Percentiles rank a stretch among this genome's conserved stretches.
Evolutionary conservation across 768 basidiomycete species (phyloP).

Genomic region (Galerina marginata): DNA sequence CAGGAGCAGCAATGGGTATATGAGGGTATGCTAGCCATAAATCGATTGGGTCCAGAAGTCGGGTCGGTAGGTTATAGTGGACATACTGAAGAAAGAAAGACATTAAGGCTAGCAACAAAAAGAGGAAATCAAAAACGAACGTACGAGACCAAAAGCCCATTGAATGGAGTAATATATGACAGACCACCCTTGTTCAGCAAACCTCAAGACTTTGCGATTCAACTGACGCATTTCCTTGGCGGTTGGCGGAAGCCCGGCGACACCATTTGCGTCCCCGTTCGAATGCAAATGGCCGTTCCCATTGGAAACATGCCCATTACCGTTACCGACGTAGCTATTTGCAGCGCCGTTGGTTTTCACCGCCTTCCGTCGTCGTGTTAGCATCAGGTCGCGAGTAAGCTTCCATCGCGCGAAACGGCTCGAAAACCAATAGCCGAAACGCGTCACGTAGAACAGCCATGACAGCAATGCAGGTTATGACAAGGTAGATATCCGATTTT

Average conservation of each 20-base stretch:
- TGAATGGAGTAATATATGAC: conserved; percentile 79
- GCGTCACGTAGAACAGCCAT: conserved; percentile 90
- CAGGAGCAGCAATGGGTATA: conserved; percentile 71
- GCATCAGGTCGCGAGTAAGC: conserved; percentile 58
- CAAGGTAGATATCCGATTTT: conserved; percentile 76
- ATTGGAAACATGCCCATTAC: conserved; percentile 32
- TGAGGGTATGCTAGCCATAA: conserved; percentile 89
- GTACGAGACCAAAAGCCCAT: conserved; percentile 81
- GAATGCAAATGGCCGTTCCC: conserved; percentile 18
- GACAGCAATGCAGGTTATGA: conserved; percentile 80
- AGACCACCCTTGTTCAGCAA: conserved; percentile 96
- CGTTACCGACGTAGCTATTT: conserved; percentile 32
- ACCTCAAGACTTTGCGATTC: conserved; percentile 78
- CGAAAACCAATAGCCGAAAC: conserved; percentile 72
- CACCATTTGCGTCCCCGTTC: conserved; percentile 35
- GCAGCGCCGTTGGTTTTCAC: conserved; percentile 26
- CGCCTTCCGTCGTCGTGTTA: conserved; percentile 28
- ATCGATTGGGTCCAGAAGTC: conserved; percentile 62
- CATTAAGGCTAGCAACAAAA: conserved; percentile 14
- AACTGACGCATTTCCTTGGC: conserved; percentile 61
- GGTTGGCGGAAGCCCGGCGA: conserved; percentile 29
- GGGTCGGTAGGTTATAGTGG: conserved; percentile 72
- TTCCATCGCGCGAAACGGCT: conserved; percentile 87
- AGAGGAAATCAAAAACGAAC: conserved; percentile 40
- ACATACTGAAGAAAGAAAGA: conserved; percentile 65